Base-by-base conservation (phyloP, 352 stramenopile species). In the Phytophthora colocasiae region DNA sequence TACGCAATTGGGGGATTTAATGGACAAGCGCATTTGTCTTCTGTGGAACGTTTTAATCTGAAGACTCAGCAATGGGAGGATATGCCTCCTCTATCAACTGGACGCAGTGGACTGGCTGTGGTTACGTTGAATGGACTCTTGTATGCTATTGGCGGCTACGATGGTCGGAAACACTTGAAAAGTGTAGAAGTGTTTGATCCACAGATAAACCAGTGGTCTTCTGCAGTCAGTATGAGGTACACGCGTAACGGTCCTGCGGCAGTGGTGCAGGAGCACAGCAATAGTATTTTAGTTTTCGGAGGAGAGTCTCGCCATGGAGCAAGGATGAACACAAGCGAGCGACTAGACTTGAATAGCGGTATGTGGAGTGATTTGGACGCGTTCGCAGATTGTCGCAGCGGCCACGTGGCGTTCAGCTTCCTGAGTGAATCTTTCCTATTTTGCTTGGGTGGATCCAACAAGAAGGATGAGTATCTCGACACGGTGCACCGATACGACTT, bases 1-100 rank as follows among this genome's bases (percentile, higher is more conserved):
- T 93, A 91, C 51, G 81, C 71, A 0, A 73, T 93, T 2, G 85
- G 85, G 2, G 85, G 85, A 0, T 93, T 92, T 55, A 92, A 93
- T 50, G 85, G 85, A 0, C 75, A 81, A n/a, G 69, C 71, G 1
- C 83, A 93, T 45, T 55, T 91, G 4, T 71, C 67, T 0, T 79
- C 73, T 0, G 83, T 92, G 17, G 85, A 93, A 54, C 63, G 81
- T 3, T 92, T 87, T 29, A 59, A 88, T 50, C 19, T 87, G 3
- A 24, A 73, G 36, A 77, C 65, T 1, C 68, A 78, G 5, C 38
- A 65, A 31, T 93, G 85, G 85, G 79, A 91, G 34, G 58, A 78
- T 32, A 70, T 89, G 34, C 69, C 80, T 14, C 70, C 79, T 4
- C 55, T 93, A 12, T 71, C 71, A 8, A 74, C 80, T 27, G 79